Evolutionary conservation across 2,329 filamentous ascomycete species (phyloP).

Genomic region (Colletotrichum sidae): DNA sequence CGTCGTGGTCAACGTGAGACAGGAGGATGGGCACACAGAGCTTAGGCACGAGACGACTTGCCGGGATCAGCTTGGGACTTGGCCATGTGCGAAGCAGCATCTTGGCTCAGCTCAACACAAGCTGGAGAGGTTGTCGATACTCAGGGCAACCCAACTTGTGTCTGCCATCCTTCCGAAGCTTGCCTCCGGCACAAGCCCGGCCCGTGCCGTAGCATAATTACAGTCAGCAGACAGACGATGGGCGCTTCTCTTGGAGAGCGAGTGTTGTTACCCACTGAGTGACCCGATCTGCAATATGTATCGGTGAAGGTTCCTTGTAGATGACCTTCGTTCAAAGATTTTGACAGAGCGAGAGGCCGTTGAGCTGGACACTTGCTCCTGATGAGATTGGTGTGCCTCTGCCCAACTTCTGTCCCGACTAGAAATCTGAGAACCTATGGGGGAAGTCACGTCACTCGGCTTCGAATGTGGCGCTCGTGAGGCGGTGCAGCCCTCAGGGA

Average conservation of each 20-base stretch:
- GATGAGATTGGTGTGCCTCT: neutral
- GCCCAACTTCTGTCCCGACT: neutral
- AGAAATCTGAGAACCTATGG: neutral
- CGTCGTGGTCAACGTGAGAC: too few relatives aligned
- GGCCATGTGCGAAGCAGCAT: too few relatives aligned
- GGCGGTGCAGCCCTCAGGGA: slow-evolving; percentile 5
- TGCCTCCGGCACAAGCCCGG: slow-evolving; percentile 22
- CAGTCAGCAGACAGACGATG: slow-evolving; percentile 4
- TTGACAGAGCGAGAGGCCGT: too few relatives aligned
- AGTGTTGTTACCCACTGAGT: neutral
- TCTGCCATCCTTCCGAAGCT: too few relatives aligned
- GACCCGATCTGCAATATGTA: neutral
- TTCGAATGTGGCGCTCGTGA: slow-evolving; percentile 5
- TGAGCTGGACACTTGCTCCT: too few relatives aligned
- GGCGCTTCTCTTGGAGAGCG: neutral
- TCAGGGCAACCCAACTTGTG: neutral
- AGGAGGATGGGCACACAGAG: too few relatives aligned
- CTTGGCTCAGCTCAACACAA: slow-evolving; percentile 10
- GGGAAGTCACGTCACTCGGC: neutral
- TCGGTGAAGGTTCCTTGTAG: too few relatives aligned
- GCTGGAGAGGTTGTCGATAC: too few relatives aligned
- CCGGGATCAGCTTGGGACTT: too few relatives aligned
- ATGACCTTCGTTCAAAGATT: too few relatives aligned
- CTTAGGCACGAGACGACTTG: too few relatives aligned
- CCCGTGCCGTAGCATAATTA: slow-evolving; percentile 25